Conservation (phyloP, 495 filamentous ascomycete species). For the Amniculicola lignicola region DNA sequence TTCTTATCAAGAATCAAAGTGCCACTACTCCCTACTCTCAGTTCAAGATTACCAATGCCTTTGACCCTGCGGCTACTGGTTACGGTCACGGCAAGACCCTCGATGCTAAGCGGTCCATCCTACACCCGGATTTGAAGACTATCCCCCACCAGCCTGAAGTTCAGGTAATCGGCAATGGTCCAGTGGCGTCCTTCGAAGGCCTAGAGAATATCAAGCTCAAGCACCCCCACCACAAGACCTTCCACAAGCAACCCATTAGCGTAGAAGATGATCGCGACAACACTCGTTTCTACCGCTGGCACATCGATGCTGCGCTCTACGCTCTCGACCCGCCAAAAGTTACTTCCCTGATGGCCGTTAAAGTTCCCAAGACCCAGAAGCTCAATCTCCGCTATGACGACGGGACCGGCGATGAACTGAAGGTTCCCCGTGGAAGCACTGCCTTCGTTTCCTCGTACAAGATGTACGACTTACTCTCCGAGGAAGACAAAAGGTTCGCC, state of each 20-base stretch:
- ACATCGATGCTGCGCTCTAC: slow-evolving; percentile 75
- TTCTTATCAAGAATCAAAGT: slow-evolving; percentile 66
- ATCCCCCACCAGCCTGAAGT: slow-evolving; percentile 76
- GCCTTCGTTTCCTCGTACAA: slow-evolving; percentile 66
- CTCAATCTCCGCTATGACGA: slow-evolving; percentile 70
- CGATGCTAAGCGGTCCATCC: slow-evolving; percentile 63
- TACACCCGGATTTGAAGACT: slow-evolving; percentile 75
- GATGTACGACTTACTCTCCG: slow-evolving; percentile 61
- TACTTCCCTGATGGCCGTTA: slow-evolving; percentile 65
- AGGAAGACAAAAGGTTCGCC: slow-evolving; percentile 63
- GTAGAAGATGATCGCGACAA: slow-evolving; percentile 60
- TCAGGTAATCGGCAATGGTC: slow-evolving; percentile 73
- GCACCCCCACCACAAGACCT: slow-evolving; percentile 72
- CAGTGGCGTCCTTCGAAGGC: slow-evolving; percentile 62
- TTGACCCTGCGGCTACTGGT: slow-evolving; percentile 59
- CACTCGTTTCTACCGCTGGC: slow-evolving; percentile 75
- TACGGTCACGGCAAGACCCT: slow-evolving; percentile 73
- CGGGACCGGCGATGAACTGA: slow-evolving; percentile 62
- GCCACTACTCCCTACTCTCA: slow-evolving; percentile 62
- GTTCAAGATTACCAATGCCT: slow-evolving; percentile 65
- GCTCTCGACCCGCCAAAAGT: slow-evolving; percentile 66
- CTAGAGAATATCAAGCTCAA: slow-evolving; percentile 62
- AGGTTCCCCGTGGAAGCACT: slow-evolving; percentile 70
- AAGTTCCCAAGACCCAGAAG: slow-evolving; percentile 60
- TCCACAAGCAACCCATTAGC: slow-evolving; percentile 63